Percentiles rank a stretch among this genome's conserved stretches.
Evolutionary conservation across 805 yeast species (phyloP).

Genomic region (Babjeviella inositovora): DNA sequence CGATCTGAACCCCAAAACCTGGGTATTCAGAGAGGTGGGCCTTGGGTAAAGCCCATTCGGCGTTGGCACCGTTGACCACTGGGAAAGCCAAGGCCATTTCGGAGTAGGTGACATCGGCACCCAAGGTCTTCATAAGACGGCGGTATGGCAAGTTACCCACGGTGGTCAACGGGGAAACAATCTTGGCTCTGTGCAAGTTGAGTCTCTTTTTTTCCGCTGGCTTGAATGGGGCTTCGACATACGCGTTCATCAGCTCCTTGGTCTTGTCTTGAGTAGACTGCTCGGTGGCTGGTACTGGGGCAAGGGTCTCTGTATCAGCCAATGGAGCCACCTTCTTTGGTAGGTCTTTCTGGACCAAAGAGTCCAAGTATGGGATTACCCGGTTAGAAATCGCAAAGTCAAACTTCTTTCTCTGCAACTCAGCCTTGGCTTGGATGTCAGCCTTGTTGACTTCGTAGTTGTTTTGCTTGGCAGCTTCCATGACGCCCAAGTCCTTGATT

Average conservation of each 20-base stretch:
- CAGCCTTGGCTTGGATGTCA: constrained; percentile 21
- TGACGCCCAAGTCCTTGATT: constrained; percentile 22
- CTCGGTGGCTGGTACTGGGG: constrained; percentile 2
- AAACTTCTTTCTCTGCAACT: constrained; percentile 46
- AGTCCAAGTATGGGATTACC: constrained; percentile 49
- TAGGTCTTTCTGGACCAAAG: constrained; percentile 26
- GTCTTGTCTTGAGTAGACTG: constrained; percentile 8
- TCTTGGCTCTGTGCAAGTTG: constrained; percentile 57
- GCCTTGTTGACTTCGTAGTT: constrained; percentile 56
- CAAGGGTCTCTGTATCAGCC: constrained; percentile 6
- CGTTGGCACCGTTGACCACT: constrained; percentile 72
- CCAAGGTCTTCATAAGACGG: constrained; percentile 76
- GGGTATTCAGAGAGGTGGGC: constrained; percentile 74
- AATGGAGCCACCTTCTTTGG: constrained; percentile 14
- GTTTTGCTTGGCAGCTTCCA: constrained; percentile 12
- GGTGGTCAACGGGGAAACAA: constrained; percentile 90
- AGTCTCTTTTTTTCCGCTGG: constrained; percentile 71
- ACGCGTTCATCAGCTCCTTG: constrained; percentile 26
- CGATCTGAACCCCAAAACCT: constrained; percentile 88
- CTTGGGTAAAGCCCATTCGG: constrained; percentile 96
- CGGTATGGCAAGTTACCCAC: constrained; percentile 96
- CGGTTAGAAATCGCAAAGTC: constrained; percentile 39
- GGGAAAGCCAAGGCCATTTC: constrained; percentile 93
- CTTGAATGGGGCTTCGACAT: constrained; percentile 62
- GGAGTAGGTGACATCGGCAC: constrained; percentile 85